Conservation (phyloP, 371 early-diverging fungal genomes). For the Mortierella sp. region DNA sequence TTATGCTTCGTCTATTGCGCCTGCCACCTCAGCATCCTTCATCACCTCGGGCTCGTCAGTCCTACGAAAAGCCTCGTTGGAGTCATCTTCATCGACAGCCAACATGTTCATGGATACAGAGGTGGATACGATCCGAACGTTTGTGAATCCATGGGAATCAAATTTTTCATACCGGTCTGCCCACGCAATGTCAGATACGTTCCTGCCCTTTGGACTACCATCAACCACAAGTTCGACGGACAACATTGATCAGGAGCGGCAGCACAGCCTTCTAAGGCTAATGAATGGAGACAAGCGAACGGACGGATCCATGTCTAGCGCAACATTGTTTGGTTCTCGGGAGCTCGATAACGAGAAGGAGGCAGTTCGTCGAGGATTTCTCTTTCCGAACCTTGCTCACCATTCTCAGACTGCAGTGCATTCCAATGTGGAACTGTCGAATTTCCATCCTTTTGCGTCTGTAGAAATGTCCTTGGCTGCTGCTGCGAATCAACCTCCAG, state of each 20-base stretch:
- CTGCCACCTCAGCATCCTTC: not conserved
- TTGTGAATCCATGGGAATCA: slow-evolving; percentile 51
- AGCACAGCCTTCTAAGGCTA: slow-evolving; percentile 31
- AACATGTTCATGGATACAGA: not conserved
- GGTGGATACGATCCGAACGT: slow-evolving; percentile 9
- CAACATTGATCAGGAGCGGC: slow-evolving; percentile 21
- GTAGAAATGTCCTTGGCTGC: slow-evolving; percentile 43
- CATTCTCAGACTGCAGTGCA: not conserved
- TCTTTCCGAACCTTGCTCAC: slow-evolving; percentile 11
- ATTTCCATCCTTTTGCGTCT: slow-evolving; percentile 26
- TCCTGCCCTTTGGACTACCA: slow-evolving; percentile 23
- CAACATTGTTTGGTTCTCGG: not conserved
- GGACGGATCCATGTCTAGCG: not conserved
- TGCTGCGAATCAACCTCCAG: slow-evolving; percentile 30
- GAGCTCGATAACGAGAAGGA: slow-evolving; percentile 12
- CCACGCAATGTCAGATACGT: slow-evolving; percentile 22
- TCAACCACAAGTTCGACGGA: slow-evolving; percentile 6
- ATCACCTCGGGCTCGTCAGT: slow-evolving; percentile 12
- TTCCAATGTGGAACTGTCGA: not conserved
- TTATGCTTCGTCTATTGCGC: slow-evolving; percentile 5
- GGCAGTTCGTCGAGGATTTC: slow-evolving; percentile 17
- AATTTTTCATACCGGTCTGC: slow-evolving; percentile 13
- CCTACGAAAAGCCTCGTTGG: not conserved
- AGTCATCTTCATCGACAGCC: not conserved
- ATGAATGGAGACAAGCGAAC: slow-evolving; percentile 20